These are phyloP conservation scores for Penicillium egyptiacum DNA, from an alignment of 495 filamentous ascomycete genomes.

Conservation along the genomic window DNA sequence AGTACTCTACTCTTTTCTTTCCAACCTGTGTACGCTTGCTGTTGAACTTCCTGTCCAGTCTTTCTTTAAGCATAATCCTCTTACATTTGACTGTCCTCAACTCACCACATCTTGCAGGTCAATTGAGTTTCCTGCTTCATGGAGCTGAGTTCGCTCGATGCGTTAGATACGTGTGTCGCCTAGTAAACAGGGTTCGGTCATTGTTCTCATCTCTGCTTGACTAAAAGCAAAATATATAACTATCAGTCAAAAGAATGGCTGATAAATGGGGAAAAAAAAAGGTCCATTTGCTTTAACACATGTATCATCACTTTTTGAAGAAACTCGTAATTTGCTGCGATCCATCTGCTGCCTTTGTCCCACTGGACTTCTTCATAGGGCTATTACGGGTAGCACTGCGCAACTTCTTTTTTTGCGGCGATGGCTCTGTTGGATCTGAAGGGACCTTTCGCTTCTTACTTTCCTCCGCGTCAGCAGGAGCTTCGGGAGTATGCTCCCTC, in stretches of 20 bases:
- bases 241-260: neutral
- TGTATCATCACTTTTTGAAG: slow-evolving; percentile 57
- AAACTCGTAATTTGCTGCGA: slow-evolving; percentile 85
- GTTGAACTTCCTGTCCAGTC: neutral
- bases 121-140: neutral
- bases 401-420: slow-evolving; percentile 34
- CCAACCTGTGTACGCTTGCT: neutral
- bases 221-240: neutral
- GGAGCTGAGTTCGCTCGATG: neutral
- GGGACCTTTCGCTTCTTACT: slow-evolving; percentile 34
- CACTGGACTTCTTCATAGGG: slow-evolving; percentile 45
- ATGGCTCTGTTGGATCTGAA: slow-evolving; percentile 9
- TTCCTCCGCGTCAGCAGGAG: slow-evolving; percentile 19
- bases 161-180: neutral
- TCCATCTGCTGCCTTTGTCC: slow-evolving; percentile 53
- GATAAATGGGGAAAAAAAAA: neutral
- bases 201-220: neutral
- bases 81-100: neutral
- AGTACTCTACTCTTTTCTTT: neutral
- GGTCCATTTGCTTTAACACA: neutral
- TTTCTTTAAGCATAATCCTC: neutral
- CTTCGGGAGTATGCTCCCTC: slow-evolving; percentile 50
- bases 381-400: slow-evolving; percentile 46
- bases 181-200: neutral
- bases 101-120: neutral